Percentiles rank a stretch among this genome's conserved stretches.
Conservation (phyloP, 2,329 filamentous ascomycete species). For the Xylaria sp. region DNA sequence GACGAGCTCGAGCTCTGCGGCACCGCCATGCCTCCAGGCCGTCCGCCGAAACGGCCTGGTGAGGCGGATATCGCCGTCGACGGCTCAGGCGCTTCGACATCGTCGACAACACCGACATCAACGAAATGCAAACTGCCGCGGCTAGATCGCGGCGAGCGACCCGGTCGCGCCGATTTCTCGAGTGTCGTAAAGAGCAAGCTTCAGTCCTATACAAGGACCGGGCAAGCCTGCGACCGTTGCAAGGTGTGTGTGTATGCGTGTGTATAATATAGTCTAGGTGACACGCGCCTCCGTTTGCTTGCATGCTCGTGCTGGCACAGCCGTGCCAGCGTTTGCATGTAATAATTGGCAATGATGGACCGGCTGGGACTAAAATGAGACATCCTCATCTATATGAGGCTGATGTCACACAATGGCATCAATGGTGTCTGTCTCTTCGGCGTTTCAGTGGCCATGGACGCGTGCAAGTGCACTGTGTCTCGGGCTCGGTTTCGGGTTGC, state of each 20-base stretch:
- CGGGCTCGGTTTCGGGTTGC: constrained; percentile 19
- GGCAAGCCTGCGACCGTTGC: constrained; percentile 89
- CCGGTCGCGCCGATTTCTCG: constrained; percentile 61
- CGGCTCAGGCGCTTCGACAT: constrained; percentile 39
- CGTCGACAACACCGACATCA: constrained; percentile 6
- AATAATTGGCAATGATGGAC: background rate
- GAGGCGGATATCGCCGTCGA: constrained; percentile 54
- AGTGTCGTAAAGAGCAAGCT: constrained; percentile 66
- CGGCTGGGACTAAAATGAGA: constrained; percentile 10
- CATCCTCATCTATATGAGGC: constrained; percentile 6
- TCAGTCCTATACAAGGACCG: constrained; percentile 70
- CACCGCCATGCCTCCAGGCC: constrained; percentile 54
- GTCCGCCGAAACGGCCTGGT: constrained; percentile 57
- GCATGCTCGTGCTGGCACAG: background rate
- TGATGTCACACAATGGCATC: constrained; percentile 21
- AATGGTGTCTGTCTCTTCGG: constrained; percentile 9
- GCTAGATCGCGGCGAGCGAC: constrained; percentile 55
- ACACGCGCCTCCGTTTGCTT: constrained; percentile 2
- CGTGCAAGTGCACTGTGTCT: constrained; percentile 32
- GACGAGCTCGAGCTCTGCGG: constrained; percentile 27
- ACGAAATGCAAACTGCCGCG: constrained; percentile 60
- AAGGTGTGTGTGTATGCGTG: constrained; percentile 66
- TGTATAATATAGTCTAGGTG: background rate
- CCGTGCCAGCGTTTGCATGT: background rate
- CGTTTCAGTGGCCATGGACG: constrained; percentile 11